Base-by-base conservation (phyloP, 176 grass and related monocot species). In the Oryza glumipatula region DNA sequence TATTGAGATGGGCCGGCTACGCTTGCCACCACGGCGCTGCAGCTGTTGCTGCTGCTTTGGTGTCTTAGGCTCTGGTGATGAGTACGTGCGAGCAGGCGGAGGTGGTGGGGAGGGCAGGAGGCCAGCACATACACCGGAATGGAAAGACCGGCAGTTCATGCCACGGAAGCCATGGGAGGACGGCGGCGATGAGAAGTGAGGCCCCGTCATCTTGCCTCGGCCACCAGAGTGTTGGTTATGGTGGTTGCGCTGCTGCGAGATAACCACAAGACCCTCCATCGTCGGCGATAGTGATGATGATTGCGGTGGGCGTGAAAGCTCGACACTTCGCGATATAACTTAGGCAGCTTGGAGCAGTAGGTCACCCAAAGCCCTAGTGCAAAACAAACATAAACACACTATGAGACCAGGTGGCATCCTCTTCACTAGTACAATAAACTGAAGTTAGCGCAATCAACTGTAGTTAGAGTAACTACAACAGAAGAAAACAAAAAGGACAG, bases 81-180 rank as follows among this genome's bases (percentile, higher is more conserved):
- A 70, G 83, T 87, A 77, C 15, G 79, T 76, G 72, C 65, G 72
- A 4, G 36, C 4, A 5, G 65, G 81, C 2, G 78, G 68, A 0
- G 56, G 83, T 9, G 76, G 74, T 26, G 85, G 84, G 6, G 81
- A 90, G 0, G 88, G 73, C 24, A 86, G 54, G 14, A 81, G 16
- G 11, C 86, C 76, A 1, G 30, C 7, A 3, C 19, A 63, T 2
- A 33, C 74, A 38, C 84, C 74, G 0, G 88, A 76, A 12, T 93
- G 77, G 64, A 96, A 96, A 16, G 91, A 67, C 19, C 91, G 58
- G 65, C 94, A 96, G 76, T 93, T 96, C 58, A 85, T 89, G 19
- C 54, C 86, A 49, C 70, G 86, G 74, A 91, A 91, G 21, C 81
- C 82, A 23, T 68, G 83, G 1, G 74, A 74, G 39, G 81, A 17